These are phyloP conservation scores for Jatropha podagrica DNA, from an alignment of 441 rosid genomes.

Conservation along the genomic window DNA sequence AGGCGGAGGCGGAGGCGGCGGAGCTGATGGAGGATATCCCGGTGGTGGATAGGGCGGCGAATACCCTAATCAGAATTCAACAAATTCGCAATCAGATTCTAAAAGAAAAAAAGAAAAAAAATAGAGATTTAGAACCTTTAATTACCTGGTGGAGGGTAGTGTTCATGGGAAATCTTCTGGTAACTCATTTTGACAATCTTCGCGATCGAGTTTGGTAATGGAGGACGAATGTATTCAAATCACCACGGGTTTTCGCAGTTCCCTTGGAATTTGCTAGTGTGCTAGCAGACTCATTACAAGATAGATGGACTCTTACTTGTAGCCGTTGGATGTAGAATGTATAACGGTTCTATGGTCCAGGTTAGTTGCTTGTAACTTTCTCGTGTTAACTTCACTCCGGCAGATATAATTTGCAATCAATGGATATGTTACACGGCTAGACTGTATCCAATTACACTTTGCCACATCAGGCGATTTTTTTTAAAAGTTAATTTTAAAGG, in stretches of 20 bases:
- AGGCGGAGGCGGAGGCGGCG: conserved; percentile 51
- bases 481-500: too few relatives aligned
- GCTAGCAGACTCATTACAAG: neutral
- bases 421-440: neutral
- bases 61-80: conserved; percentile 37
- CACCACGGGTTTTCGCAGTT: neutral
- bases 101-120: neutral
- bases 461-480: neutral
- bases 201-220: neutral
- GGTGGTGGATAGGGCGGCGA: conserved; percentile 56
- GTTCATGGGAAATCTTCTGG: conserved; percentile 56
- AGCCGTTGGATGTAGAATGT: neutral
- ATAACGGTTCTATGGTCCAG: too few relatives aligned
- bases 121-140: conserved; percentile 1
- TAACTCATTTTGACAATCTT: conserved; percentile 51
- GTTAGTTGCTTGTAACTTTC: neutral
- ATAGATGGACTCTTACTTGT: neutral
- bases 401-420: neutral
- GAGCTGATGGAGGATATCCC: conserved; percentile 57
- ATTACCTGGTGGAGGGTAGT: conserved; percentile 71
- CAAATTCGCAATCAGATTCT: neutral
- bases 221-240: neutral
- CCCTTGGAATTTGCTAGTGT: neutral
- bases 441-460: neutral
- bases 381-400: neutral